Conservation (phyloP, 176 grass and related monocot species). For the Tillandsia leiboldiana region DNA sequence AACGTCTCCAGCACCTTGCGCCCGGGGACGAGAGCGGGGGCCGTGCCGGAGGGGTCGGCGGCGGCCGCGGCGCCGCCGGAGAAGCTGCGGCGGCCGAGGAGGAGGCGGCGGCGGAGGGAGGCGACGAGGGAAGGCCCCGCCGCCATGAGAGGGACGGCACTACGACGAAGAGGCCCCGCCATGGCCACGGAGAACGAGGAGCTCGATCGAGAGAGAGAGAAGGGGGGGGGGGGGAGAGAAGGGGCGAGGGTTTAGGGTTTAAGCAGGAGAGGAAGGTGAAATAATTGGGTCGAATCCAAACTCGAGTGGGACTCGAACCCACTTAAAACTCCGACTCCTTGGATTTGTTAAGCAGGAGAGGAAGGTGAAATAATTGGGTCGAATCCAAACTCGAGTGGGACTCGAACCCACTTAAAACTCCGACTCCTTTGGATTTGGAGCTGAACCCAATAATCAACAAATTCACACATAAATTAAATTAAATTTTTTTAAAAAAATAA, state of each 20-base stretch:
- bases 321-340: no score
- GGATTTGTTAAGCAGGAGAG: constrained; percentile 17
- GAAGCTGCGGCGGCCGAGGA: not conserved
- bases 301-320: not conserved
- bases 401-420: not conserved
- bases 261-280: constrained; percentile 9
- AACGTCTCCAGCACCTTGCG: constrained; percentile 62
- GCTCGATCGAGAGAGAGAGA: not conserved
- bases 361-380: not conserved
- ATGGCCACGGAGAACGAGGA: constrained; percentile 38
- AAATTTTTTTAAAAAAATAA: no score
- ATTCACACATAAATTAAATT: no score
- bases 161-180: constrained; percentile 33
- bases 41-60: not conserved
- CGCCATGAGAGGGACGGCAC: not conserved
- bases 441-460: no score
- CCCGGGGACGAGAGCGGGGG: constrained; percentile 12
- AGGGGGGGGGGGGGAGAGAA: not conserved
- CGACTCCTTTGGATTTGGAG: no score
- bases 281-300: not conserved
- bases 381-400: not conserved
- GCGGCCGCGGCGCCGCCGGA: constrained; percentile 1
- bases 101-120: constrained; percentile 16
- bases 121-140: constrained; percentile 17
- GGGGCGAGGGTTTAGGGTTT: constrained; percentile 45